Conservation (phyloP, 164 flowering plant species). For the Vitis amurensis region DNA sequence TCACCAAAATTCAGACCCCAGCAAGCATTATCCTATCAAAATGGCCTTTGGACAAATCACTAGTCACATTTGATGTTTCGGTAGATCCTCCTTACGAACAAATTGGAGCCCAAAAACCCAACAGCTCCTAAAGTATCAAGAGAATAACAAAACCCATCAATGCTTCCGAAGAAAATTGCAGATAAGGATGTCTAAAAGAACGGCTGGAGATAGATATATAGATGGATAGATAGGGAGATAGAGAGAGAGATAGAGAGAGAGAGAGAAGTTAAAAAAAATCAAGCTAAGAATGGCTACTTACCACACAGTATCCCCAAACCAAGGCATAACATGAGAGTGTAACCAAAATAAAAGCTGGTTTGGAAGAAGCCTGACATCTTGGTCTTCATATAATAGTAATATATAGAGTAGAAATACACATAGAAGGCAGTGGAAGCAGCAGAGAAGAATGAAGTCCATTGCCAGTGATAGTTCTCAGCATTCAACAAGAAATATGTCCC, state of each 20-base stretch:
- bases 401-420: constrained; percentile 88
- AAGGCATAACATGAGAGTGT: constrained; percentile 95
- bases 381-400: constrained; percentile 91
- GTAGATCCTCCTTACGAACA: constrained; percentile 90
- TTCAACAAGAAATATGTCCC: constrained; percentile 94
- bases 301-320: constrained; percentile 96
- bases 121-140: constrained; percentile 68
- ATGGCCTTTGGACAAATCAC: neutral
- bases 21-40: too few species aligned
- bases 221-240: too few species aligned
- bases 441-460: constrained; percentile 98
- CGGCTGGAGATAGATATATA: too few species aligned
- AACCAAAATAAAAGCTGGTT: constrained; percentile 98
- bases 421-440: constrained; percentile 97
- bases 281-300: constrained; percentile 30
- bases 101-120: constrained; percentile 77
- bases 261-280: neutral
- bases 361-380: constrained; percentile 99
- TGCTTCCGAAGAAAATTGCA: too few species aligned
- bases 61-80: constrained; percentile 93
- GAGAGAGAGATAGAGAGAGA: neutral
- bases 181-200: too few species aligned
- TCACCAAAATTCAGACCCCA: too few species aligned
- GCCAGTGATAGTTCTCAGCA: constrained; percentile 99
- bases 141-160: constrained; percentile 2